These are phyloP conservation scores for Ophiostoma triangulosporum DNA, from an alignment of 2,329 filamentous ascomycete genomes.

Conservation along the genomic window DNA sequence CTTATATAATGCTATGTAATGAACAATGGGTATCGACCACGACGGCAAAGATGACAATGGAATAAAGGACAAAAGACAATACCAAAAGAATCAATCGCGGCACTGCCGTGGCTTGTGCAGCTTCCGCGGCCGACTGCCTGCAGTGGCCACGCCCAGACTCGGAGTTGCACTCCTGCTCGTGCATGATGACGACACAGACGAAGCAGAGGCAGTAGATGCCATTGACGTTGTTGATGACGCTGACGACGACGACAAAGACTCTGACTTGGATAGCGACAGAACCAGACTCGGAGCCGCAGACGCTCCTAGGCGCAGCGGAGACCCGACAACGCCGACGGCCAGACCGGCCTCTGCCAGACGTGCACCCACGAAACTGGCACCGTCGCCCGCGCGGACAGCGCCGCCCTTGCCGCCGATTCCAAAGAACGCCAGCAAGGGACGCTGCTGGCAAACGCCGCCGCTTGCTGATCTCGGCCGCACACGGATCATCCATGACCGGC, in stretches of 20 bases:
- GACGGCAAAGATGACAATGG: too few relatives aligned
- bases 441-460: neutral
- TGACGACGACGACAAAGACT: neutral
- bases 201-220: neutral
- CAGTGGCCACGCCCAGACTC: too few relatives aligned
- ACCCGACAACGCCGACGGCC: constrained; percentile 4
- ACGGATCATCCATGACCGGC: neutral
- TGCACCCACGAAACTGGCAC: neutral
- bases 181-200: neutral
- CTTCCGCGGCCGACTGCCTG: neutral
- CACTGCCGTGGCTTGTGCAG: neutral
- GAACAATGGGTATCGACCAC: too few relatives aligned
- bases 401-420: neutral
- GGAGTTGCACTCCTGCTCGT: too few relatives aligned
- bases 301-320: neutral
- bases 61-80: too few relatives aligned
- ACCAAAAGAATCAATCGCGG: too few relatives aligned
- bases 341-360: constrained; percentile 3
- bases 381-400: neutral
- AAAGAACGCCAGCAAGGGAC: neutral
- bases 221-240: neutral
- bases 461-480: neutral
- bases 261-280: neutral
- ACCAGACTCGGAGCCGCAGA: neutral
- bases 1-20: too few relatives aligned